Base-by-base conservation (phyloP, 2,329 filamentous ascomycete genomes). In the Xylaria sp. region DNA sequence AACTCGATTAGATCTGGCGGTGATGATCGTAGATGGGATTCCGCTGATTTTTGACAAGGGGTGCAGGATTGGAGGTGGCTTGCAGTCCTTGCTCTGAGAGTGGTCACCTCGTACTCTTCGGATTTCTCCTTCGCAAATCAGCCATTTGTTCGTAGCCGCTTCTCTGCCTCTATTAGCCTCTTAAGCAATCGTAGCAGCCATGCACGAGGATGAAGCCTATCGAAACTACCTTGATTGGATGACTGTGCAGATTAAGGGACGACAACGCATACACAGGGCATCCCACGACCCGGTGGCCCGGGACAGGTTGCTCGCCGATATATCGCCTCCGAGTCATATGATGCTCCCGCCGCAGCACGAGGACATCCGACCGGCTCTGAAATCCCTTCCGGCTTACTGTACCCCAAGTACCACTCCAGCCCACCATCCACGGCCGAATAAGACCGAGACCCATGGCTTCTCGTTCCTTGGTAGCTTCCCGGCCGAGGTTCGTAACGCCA, bases 401-500 rank as follows among this genome's bases (percentile, higher is more conserved):
- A 51, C 3, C 10, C 46, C 49, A n/a, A 19, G 18, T 35, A 34
- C 23, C 23, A 18, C 58, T 4, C 18, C 37, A 34, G 35, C 11
- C n/a, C 35, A 11, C 30, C 2, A n/a, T 35, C 18, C 16, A 10
- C 16, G n/a, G 34, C 23, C 39, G 30, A 34, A 19, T 23, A 44
- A 47, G 5, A 10, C 49, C 3, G 48, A 47, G 5, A 10, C 49
- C 4, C 44, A 30, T 46, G 44, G 61, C 42, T 67, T 66, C 51
- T 68, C 67, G 19, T 75, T 73, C 52, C 64, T 74, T 48, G 30
- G 55, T 7, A 66, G 53, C 44, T 69, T 75, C 50, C 72, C 73
- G 1, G 53, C 67, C 9, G 74, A 76, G 66, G 66, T 75, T 48
- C 71, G 74, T 18, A 72, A 74, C 58, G 65, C 69, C 18, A 71